Evolutionary conservation across 1,284 basidiomycete genomes (phyloP).

Genomic region (Malassezia brasiliensis): DNA sequence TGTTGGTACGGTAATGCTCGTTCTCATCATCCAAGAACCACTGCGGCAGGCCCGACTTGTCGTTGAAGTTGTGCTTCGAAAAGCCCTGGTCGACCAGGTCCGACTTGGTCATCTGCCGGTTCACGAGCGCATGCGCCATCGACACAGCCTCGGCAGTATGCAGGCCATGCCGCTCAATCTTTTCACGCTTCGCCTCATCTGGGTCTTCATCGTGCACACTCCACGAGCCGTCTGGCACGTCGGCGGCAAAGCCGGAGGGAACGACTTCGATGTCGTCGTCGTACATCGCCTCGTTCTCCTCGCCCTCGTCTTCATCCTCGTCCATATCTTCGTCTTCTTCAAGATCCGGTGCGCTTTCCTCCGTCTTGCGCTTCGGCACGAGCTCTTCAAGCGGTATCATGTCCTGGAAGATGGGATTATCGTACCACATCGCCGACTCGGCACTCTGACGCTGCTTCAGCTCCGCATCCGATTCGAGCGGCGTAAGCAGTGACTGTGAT

Average conservation of each 20-base stretch:
- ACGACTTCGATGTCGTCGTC: constrained; percentile 38
- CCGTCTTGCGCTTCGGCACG: constrained; percentile 29
- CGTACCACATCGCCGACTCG: constrained; percentile 75
- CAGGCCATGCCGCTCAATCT: constrained; percentile 70
- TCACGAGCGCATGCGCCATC: constrained; percentile 82
- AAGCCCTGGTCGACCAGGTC: constrained; percentile 91
- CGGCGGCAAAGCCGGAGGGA: constrained; percentile 57
- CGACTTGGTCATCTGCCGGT: constrained; percentile 77
- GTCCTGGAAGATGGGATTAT: constrained; percentile 82
- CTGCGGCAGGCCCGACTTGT: constrained; percentile 78
- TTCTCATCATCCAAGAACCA: constrained; percentile 98
- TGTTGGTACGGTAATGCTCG: constrained; percentile 83
- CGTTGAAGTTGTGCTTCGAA: constrained; percentile 72
- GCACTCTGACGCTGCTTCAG: constrained; percentile 45
- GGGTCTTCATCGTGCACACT: constrained; percentile 64
- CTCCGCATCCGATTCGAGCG: constrained; percentile 7
- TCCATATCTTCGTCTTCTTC: constrained; percentile 48
- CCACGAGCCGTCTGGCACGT: constrained; percentile 70
- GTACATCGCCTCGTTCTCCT: constrained; percentile 19
- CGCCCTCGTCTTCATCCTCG: constrained; percentile 36
- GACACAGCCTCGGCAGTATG: constrained; percentile 84
- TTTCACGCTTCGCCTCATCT: constrained; percentile 62
- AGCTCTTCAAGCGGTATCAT: constrained; percentile 53
- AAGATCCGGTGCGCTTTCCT: constrained; percentile 23
- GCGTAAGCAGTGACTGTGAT: background rate